Evolutionary conservation across 2,329 filamentous ascomycete species (phyloP), one percentile per base, ranked within the genome.

Genomic region (Pestalotiopsis sp.): DNA sequence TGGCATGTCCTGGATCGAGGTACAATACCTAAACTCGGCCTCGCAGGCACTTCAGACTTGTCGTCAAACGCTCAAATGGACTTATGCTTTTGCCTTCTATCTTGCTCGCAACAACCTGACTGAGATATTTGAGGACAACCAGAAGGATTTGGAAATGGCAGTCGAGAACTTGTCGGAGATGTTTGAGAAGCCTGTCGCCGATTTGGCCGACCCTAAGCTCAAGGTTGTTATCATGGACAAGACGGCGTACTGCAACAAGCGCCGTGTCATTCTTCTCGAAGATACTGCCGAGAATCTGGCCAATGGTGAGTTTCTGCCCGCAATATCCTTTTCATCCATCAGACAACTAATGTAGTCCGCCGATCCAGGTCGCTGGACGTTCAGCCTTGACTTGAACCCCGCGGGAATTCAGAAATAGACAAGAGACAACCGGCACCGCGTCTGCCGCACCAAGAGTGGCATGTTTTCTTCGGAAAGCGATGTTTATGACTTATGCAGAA

Each of bases 201-300:
- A 98, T 74, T 84, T 99, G 20, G 88, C 93, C 3, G 89, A 91
- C 59, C 78, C 94, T n/a, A 97, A 97, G 80, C 85, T 98, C 68
- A 98, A 98, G 83, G 94, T 97, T 6, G 95, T 98, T 72, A 99
- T 99, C 76, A 93, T 99, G 89, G 95, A 99, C 80, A 98, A 98
- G 86, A 99, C 95, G 3, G 89, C 94, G 0, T 99, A 99, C 79
- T 99, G 97, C 83, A 97, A 93, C 79, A 95, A 96, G 80, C 88
- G 96, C 66, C 88, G 96, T 58, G 86, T 98, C 26, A 98, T 98
- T 71, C 79, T 99, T 10, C 85, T 99, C 22, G 93, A 94, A 66
- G 94, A 98, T 74, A 98, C 96, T 2, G 96, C 96, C 0, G 92
- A 97, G 72, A 97, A 97, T 74, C 83, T 99, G 65, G 94, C 92